A percentile compares a stretch with the other conserved stretches of the same genome.
Evolutionary conservation across 2,329 filamentous ascomycete species (phyloP).

Genomic region (Pleurostoma richardsiae): DNA sequence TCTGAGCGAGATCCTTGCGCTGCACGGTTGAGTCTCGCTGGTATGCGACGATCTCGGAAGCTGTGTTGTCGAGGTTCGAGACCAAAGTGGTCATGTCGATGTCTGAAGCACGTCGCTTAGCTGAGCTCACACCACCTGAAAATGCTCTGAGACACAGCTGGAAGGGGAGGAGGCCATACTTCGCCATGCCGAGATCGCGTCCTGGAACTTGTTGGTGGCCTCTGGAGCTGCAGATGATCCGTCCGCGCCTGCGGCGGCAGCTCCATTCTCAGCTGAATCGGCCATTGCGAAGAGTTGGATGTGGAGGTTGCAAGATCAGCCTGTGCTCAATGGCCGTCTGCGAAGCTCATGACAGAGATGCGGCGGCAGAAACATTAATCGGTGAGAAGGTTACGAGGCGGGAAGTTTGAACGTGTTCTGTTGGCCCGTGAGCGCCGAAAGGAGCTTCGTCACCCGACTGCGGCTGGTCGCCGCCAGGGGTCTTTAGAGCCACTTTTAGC

Average conservation of each 20-base stretch:
- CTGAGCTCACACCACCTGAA: neutral
- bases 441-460: no score
- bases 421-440: no score
- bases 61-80: slow-evolving; percentile 81
- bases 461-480: no score
- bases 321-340: no score
- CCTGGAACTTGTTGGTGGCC: slow-evolving; percentile 89
- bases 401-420: no score
- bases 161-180: slow-evolving; percentile 47
- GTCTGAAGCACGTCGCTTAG: slow-evolving; percentile 42
- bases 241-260: slow-evolving; percentile 1
- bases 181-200: slow-evolving; percentile 92
- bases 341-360: no score
- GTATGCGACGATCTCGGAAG: slow-evolving; percentile 90
- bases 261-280: neutral
- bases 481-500: no score
- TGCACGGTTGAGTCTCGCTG: slow-evolving; percentile 95
- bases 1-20: slow-evolving; percentile 95
- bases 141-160: slow-evolving; percentile 3
- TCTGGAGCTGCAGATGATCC: slow-evolving; percentile 25
- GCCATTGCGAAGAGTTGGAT: slow-evolving; percentile 9
- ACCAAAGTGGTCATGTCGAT: slow-evolving; percentile 84
- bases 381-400: no score
- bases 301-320: no score
- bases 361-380: no score